Evolutionary conservation across 2,329 filamentous ascomycete genomes (phyloP).

Genomic region (Raffaelea deltoideospora): DNA sequence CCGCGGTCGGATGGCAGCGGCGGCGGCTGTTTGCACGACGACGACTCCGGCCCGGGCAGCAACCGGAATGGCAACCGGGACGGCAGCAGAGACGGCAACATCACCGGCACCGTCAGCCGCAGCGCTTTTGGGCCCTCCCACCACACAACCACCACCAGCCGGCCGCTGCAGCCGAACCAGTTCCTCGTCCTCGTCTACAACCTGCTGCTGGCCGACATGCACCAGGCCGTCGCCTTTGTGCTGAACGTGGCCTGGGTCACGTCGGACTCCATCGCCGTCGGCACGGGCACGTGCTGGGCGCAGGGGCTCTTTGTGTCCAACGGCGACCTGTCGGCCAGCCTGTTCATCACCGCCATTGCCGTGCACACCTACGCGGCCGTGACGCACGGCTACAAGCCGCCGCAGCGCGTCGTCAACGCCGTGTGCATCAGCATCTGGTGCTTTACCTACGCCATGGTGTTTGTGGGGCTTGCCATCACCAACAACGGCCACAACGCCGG

Average conservation of each 20-base stretch:
- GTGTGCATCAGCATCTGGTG: constrained; percentile 29
- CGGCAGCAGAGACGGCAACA: too few species aligned
- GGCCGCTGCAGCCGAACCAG: constrained; percentile 29
- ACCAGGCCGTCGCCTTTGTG: constrained; percentile 39
- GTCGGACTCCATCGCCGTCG: constrained; percentile 30
- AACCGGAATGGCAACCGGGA: too few species aligned
- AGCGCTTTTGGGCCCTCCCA: too few species aligned
- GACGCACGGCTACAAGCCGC: constrained; percentile 31
- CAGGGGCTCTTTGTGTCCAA: constrained; percentile 45
- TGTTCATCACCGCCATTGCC: constrained; percentile 43
- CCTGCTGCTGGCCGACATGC: constrained; percentile 41
- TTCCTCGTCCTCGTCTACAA: constrained; percentile 46
- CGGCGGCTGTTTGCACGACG: too few species aligned
- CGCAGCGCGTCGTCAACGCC: constrained; percentile 25
- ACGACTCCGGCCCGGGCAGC: too few species aligned
- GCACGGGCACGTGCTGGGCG: constrained; percentile 30
- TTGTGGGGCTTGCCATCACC: constrained; percentile 19
- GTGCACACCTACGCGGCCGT: constrained; percentile 41
- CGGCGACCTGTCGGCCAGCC: constrained; percentile 39
- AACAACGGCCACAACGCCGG: constrained; percentile 12
- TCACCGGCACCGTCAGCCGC: too few species aligned
- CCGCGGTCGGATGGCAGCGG: too few species aligned
- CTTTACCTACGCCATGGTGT: constrained; percentile 30
- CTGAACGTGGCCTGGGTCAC: constrained; percentile 37
- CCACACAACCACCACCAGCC: too few species aligned